These are phyloP conservation scores for Torulaspora pretoriensis DNA, from an alignment of 1,139 yeast species.

Conservation along the genomic window DNA sequence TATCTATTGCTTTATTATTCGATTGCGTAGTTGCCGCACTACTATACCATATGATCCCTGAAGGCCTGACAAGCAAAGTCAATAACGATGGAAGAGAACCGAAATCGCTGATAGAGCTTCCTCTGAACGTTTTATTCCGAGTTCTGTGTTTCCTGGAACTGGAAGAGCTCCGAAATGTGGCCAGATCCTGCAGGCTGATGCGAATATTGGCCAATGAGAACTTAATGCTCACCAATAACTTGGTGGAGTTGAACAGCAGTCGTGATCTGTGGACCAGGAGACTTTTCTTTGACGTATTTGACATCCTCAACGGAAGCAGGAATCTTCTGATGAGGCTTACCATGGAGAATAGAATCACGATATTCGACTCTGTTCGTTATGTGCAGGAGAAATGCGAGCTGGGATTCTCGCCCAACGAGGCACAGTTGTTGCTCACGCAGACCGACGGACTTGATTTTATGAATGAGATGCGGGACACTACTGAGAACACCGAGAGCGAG, in stretches of 20 bases:
- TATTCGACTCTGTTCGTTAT: constrained; percentile 19
- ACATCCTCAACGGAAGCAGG: constrained; percentile 20
- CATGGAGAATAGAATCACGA: constrained; percentile 17
- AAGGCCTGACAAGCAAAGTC: constrained; percentile 5
- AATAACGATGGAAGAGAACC: constrained; percentile 1
- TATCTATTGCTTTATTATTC: constrained; percentile 5
- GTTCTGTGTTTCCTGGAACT: constrained; percentile 26
- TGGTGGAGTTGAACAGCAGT: constrained; percentile 16
- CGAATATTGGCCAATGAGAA: constrained; percentile 28
- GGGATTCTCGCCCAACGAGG: constrained; percentile 6
- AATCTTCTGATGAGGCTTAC: constrained; percentile 14
- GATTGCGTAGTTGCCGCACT: constrained; percentile 11
- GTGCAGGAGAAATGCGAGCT: constrained; percentile 20
- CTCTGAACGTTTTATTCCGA: constrained; percentile 27
- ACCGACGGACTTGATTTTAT: constrained; percentile 3
- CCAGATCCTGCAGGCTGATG: constrained; percentile 26
- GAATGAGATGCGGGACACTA: constrained; percentile 7
- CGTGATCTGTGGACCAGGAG: constrained; percentile 22
- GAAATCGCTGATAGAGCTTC: constrained; percentile 21
- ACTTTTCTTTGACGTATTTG: constrained; percentile 23
- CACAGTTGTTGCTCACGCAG: constrained; percentile 2
- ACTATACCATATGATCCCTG: constrained; percentile 9
- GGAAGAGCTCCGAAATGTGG: constrained; percentile 25
- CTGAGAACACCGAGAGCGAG: background rate
- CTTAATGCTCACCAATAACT: constrained; percentile 18